Conservation (phyloP, 805 yeast species). For the Tanozyma kutaoensis region DNA sequence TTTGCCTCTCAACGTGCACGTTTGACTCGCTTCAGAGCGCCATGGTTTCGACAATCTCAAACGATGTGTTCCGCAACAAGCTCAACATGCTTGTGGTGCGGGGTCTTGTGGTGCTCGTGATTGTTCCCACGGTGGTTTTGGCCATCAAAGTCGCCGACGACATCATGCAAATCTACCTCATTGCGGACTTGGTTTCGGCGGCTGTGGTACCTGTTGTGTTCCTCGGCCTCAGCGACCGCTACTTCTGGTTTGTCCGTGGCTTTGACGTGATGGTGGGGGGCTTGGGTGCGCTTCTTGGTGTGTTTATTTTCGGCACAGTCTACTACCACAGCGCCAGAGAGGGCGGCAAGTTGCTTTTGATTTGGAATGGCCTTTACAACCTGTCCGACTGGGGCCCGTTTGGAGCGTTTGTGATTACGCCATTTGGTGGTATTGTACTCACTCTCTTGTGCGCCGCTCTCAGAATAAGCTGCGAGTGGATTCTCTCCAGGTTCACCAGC, state of each 20-base stretch:
- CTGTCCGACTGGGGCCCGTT: slow-evolving; percentile 84
- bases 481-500: slow-evolving; percentile 20
- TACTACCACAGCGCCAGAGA: slow-evolving; percentile 61
- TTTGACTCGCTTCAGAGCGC: slow-evolving; percentile 86
- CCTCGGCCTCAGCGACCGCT: slow-evolving; percentile 54
- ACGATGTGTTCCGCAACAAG: slow-evolving; percentile 79
- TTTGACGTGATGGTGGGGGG: slow-evolving; percentile 79
- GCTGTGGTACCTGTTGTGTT: slow-evolving; percentile 76
- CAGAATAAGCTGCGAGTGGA: slow-evolving; percentile 25
- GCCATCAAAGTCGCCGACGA: slow-evolving; percentile 74
- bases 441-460: slow-evolving; percentile 37
- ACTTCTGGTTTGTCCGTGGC: slow-evolving; percentile 59
- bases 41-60: slow-evolving; percentile 76
- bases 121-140: slow-evolving; percentile 80
- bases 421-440: slow-evolving; percentile 60
- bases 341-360: slow-evolving; percentile 64
- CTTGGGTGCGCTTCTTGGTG: slow-evolving; percentile 66
- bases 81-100: slow-evolving; percentile 56
- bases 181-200: slow-evolving; percentile 82
- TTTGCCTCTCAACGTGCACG: slow-evolving; percentile 73
- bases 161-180: slow-evolving; percentile 75
- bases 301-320: slow-evolving; percentile 72
- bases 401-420: slow-evolving; percentile 90
- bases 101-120: slow-evolving; percentile 53
- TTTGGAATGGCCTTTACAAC: slow-evolving; percentile 70